Conservation (phyloP, 2,329 filamentous ascomycete genomes). For the Neofusicoccum parvum region DNA sequence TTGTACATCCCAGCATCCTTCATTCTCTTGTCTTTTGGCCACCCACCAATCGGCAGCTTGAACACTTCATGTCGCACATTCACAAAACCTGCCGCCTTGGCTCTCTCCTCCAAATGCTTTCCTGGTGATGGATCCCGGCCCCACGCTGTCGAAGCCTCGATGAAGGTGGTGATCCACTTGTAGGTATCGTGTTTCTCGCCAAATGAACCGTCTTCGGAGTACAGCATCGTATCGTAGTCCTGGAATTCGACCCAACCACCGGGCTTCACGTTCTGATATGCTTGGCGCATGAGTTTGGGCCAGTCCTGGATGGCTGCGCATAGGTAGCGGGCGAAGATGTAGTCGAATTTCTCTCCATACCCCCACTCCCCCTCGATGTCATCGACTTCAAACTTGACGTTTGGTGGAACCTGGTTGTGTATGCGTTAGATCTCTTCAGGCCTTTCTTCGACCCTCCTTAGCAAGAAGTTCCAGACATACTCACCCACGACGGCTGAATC, state of each 20-base stretch:
- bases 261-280: conserved; percentile 32
- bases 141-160: background rate
- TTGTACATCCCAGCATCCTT: conserved; percentile 34
- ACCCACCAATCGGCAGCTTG: conserved; percentile 28
- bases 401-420: conserved; percentile 34
- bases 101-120: conserved; percentile 32
- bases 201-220: background rate
- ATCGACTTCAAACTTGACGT: conserved; percentile 46
- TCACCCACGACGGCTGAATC: background rate
- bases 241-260: conserved; percentile 42
- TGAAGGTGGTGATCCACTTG: conserved; percentile 9
- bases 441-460: no score
- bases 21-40: conserved; percentile 28
- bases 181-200: background rate
- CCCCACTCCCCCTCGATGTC: conserved; percentile 45
- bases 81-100: conserved; percentile 35
- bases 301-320: conserved; percentile 36
- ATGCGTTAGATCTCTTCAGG: background rate
- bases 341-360: conserved; percentile 35
- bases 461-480: background rate
- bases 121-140: background rate
- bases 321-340: conserved; percentile 37
- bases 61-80: conserved; percentile 37
- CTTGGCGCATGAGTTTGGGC: conserved; percentile 32
- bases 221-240: conserved; percentile 21